Evolutionary conservation across 139 green algal genomes (phyloP), one percentile per base, ranked within the genome.

Genomic region (Diplosphaera chodatii): DNA sequence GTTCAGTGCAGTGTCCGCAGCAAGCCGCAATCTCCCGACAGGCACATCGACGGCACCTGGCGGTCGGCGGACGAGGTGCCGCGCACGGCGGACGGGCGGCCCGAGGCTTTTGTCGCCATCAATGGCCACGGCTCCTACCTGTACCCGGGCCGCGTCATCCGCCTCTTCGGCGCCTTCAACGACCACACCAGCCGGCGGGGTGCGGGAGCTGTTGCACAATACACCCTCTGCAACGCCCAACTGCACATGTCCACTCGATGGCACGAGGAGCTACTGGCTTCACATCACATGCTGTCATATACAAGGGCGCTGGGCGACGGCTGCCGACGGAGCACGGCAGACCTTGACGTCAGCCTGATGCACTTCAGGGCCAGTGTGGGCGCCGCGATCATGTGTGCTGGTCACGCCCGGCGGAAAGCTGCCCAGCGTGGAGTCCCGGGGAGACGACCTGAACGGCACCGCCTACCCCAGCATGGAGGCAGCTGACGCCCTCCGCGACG

Each of bases 121-220:
- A 76, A 80, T 55, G 75, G 75, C 22, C 75, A 80, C 37, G 75
- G 75, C 28, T 33, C 28, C 28, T 80, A 80, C 33, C 69, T 64
- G 13, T 40, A 32, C 3, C 63, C 75, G 5, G 75, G 64, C 55
- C 40, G 27, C 27, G 68, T 76, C 28, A 70, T 66, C 20, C 32
- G 75, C 21, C 62, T 76, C 3, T 76, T 73, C 34, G 40, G 72
- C 4, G 69, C 65, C 0, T 71, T 70, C 62, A 74, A 74, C 29
- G 74, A 78, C 63, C 40, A 69, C 25, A 78, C 74, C 31, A 72
- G 74, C 62, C 31, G 27, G 3, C 41, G 4, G 70, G 70, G 65
- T 22, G 0, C n/a, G 27, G 4, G n/a, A n/a, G n/a, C n/a, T n/a
- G n/a, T n/a, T n/a, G n/a, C n/a, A n/a, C n/a, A n/a, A n/a, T n/a